These are phyloP conservation scores for Aspergillus melleus DNA, from an alignment of 2,329 filamentous ascomycete species.

Conservation along the genomic window DNA sequence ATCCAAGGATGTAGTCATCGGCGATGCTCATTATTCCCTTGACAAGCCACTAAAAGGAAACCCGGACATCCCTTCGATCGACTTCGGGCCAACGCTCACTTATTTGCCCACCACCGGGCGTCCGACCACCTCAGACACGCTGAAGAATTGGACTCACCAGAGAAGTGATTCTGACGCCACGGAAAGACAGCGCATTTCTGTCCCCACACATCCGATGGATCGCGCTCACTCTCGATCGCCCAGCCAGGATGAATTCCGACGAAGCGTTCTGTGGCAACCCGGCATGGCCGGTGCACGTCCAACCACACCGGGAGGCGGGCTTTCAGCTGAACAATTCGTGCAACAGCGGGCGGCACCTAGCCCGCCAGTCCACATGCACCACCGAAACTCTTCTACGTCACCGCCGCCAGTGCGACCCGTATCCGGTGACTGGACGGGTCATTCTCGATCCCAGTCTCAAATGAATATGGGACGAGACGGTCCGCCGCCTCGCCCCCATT, in stretches of 20 bases:
- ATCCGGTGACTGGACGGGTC: slow-evolving; percentile 42
- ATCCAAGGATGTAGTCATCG: slow-evolving; percentile 46
- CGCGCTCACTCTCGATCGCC: slow-evolving; percentile 41
- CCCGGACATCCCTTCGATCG: slow-evolving; percentile 68
- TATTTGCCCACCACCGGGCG: slow-evolving; percentile 58
- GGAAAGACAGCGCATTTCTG: slow-evolving; percentile 27
- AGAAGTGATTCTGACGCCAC: slow-evolving; percentile 34
- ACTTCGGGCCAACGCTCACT: slow-evolving; percentile 83
- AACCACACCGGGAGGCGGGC: slow-evolving; percentile 51
- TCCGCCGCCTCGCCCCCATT: slow-evolving; percentile 42
- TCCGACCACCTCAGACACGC: slow-evolving; percentile 57
- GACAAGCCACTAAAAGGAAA: slow-evolving; percentile 35
- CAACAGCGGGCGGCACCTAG: slow-evolving; percentile 68
- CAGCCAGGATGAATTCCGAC: slow-evolving; percentile 54
- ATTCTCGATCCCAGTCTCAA: slow-evolving; percentile 35
- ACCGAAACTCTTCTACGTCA: slow-evolving; percentile 58
- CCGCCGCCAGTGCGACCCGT: slow-evolving; percentile 34
- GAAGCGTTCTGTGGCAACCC: slow-evolving; percentile 78
- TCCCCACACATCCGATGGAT: slow-evolving; percentile 27
- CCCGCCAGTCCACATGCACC: slow-evolving; percentile 60
- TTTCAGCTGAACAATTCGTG: slow-evolving; percentile 82
- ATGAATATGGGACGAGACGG: slow-evolving; percentile 26
- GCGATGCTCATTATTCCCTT: slow-evolving; percentile 47
- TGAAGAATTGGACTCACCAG: slow-evolving; percentile 39
- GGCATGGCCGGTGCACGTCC: slow-evolving; percentile 54